Evolutionary conservation across 2,329 filamentous ascomycete genomes (phyloP).

Genomic region (Cladosporium oxysporum): DNA sequence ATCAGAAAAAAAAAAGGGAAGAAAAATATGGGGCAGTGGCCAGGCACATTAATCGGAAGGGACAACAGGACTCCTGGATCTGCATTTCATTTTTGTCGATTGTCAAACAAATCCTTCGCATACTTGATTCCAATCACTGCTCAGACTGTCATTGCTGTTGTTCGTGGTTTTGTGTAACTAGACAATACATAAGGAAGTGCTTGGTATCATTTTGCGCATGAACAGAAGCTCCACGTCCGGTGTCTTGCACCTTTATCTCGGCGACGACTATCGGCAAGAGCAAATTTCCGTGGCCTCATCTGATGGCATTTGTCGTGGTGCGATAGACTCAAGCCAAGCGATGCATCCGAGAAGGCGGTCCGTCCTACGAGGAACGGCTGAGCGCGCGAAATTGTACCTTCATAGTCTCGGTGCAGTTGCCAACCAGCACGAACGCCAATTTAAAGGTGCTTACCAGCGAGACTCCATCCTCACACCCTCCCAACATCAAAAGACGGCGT

Average conservation of each 20-base stretch:
- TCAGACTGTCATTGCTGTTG: not conserved
- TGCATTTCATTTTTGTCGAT: not conserved
- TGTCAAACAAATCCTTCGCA: not conserved
- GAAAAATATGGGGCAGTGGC: not conserved
- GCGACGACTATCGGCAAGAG: not conserved
- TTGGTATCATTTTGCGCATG: not conserved
- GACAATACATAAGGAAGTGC: not conserved
- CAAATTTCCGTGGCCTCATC: not conserved
- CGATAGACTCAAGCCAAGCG: not conserved
- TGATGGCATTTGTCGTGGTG: not conserved
- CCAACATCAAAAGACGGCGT: not conserved
- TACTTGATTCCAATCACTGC: not conserved
- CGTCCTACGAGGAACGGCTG: not conserved
- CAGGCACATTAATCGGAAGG: not conserved
- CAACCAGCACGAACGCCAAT: not conserved
- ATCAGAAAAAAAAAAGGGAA: not conserved
- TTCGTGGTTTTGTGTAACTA: not conserved
- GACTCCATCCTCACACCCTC: not conserved
- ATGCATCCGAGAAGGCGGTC: not conserved
- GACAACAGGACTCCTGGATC: conserved; percentile 8
- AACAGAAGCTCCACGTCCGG: not conserved
- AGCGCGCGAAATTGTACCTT: not conserved
- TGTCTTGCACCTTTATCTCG: not conserved
- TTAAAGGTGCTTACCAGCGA: not conserved
- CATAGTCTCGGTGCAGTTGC: not conserved